These are phyloP conservation scores for Golubevia pallescens DNA, from an alignment of 1,284 basidiomycete genomes.

Conservation along the genomic window DNA sequence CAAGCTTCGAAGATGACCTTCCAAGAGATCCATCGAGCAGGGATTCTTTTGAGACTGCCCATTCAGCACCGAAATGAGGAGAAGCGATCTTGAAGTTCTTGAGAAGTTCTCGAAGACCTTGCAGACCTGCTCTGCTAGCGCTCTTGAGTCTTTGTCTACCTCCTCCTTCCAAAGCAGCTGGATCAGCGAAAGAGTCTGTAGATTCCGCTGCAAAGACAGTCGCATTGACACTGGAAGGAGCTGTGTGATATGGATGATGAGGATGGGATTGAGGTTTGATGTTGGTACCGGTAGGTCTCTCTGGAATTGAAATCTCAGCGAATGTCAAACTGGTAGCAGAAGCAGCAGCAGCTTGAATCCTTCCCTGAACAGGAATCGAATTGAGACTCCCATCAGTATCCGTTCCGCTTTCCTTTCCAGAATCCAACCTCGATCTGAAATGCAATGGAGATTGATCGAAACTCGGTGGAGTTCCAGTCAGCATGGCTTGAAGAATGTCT, in stretches of 20 bases:
- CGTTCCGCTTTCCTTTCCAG: constrained; percentile 6
- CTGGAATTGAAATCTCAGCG: constrained; percentile 7
- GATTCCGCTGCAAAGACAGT: constrained; percentile 5
- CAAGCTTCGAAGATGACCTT: not conserved
- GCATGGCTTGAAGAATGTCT: constrained; percentile 42
- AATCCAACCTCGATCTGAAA: constrained; percentile 15
- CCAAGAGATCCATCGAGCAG: not conserved
- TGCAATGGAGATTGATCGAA: constrained; percentile 8
- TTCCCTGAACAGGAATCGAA: not conserved
- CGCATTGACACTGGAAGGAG: constrained; percentile 5
- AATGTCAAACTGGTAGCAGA: constrained; percentile 4
- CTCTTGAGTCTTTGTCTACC: constrained; percentile 33
- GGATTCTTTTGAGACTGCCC: not conserved
- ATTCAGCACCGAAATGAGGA: not conserved
- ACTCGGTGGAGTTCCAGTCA: constrained; percentile 19
- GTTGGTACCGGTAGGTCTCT: not conserved
- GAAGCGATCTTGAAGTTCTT: constrained; percentile 21
- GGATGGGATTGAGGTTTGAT: not conserved
- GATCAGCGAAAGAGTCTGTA: constrained; percentile 12
- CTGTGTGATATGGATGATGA: constrained; percentile 17
- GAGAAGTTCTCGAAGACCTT: constrained; percentile 33
- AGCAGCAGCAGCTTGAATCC: not conserved
- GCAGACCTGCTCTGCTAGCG: constrained; percentile 35
- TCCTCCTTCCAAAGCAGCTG: constrained; percentile 22
- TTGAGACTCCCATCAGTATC: not conserved